These are phyloP conservation scores for Fusarium chaquense DNA, from an alignment of 2,329 filamentous ascomycete species.

Conservation along the genomic window DNA sequence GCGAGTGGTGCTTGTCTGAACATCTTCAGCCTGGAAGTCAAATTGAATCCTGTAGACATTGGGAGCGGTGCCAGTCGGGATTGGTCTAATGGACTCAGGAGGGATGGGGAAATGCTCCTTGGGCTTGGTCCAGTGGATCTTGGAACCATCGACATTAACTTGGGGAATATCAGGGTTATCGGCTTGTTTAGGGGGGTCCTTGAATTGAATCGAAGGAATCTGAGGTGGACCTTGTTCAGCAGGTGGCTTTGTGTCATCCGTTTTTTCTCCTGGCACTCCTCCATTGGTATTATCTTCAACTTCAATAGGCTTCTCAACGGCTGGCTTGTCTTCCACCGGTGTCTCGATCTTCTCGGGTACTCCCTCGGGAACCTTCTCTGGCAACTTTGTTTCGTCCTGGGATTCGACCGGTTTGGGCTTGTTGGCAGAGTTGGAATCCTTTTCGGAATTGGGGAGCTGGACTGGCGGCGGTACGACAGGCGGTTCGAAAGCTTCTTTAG, in stretches of 20 bases:
- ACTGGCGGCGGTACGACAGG: conserved; percentile 30
- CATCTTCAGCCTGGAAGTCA: conserved; percentile 74
- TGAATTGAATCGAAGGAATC: conserved; percentile 43
- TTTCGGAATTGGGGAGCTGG: conserved; percentile 32
- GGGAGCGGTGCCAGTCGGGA: conserved; percentile 79
- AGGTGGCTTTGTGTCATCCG: conserved; percentile 11
- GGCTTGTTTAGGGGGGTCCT: conserved; percentile 46
- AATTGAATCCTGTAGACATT: conserved; percentile 82
- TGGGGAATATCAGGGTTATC: conserved; percentile 33
- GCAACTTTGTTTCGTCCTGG: conserved; percentile 17
- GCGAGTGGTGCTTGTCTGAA: conserved; percentile 70
- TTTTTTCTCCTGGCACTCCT: conserved; percentile 7
- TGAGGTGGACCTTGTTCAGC: conserved; percentile 30
- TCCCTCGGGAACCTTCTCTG: background rate
- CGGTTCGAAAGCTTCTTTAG: conserved; percentile 37
- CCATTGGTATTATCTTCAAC: conserved; percentile 12
- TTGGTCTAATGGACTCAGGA: conserved; percentile 74
- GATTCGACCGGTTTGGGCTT: conserved; percentile 21
- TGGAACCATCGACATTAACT: conserved; percentile 34
- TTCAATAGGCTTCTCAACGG: conserved; percentile 14
- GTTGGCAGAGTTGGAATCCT: conserved; percentile 21
- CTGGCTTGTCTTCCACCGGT: conserved; percentile 19
- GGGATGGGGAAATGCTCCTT: conserved; percentile 83
- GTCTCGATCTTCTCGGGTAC: conserved; percentile 11
- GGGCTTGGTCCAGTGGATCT: conserved; percentile 78